phyloP scores from a whole-genome alignment of 768 basidiomycete genomes.

The Solioccasus polychromus region DNA sequence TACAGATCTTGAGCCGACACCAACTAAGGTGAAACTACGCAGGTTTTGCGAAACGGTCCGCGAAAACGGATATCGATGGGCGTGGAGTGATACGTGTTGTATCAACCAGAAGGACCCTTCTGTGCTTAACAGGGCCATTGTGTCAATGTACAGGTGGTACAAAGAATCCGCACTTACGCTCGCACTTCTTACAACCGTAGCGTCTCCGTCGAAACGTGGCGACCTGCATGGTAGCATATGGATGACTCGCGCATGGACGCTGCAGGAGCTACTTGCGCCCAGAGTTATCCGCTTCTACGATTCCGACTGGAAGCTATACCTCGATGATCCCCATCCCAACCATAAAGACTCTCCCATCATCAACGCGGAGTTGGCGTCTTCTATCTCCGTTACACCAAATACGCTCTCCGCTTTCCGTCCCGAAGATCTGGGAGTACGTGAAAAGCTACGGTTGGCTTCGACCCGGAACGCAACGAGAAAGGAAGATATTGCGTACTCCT shows the following conservation, averaged over 20 bases:
- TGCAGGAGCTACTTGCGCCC: neutral
- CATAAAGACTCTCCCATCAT: neutral
- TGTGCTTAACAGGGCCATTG: too few relatives aligned
- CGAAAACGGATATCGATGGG: too few relatives aligned
- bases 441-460: neutral
- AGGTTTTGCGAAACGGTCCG: neutral
- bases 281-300: neutral
- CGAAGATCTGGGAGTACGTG: neutral
- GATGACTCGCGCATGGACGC: neutral
- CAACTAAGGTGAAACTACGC: neutral
- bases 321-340: neutral
- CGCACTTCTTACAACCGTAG: neutral
- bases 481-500: neutral
- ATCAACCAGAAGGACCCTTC: too few relatives aligned
- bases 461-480: neutral
- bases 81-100: too few relatives aligned
- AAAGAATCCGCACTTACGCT: neutral
- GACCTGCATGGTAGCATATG: neutral
- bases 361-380: neutral
- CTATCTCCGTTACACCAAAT: neutral
- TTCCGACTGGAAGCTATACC: neutral
- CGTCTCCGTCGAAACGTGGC: neutral
- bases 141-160: constrained; percentile 1
- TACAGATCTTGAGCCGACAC: neutral
- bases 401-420: neutral